Evolutionary conservation across 495 filamentous ascomycete species (phyloP), one percentile per base, ranked within the genome.

Genomic region (Cercophora sp.): DNA sequence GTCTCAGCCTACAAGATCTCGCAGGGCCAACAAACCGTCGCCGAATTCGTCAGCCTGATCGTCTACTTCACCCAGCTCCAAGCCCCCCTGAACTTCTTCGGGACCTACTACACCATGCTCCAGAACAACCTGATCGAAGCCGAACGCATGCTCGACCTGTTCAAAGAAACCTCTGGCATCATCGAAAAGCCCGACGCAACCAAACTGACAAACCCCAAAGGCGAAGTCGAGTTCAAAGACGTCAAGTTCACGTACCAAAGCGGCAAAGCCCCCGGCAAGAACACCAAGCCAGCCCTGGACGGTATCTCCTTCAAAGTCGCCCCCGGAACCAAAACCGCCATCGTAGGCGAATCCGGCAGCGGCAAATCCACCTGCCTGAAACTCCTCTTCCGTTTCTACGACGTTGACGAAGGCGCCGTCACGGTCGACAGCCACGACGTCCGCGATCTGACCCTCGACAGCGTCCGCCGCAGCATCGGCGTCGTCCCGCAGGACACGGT

Each of bases 401-500:
- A 95, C 63, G 70, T 83, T 15, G 70, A 80, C 43, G 79, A 77
- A 32, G 92, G 92, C 11, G 80, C 72, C 53, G 91, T 97, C 48
- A 77, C 80, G 48, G 71, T 97, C 40, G 92, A 97, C 65, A 86
- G 84, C 1, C 81, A 85, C 42, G 85, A 96, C 66, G 81, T 96
- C 13, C 77, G 84, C 51, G 82, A 87, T 58, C 70, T 93, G 54
- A 91, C 85, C 10, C 91, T 96, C 59, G 88, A 96, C 68, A 91
- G 88, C 18, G 68, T 96, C 26, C 83, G 91, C 36, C 75, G 76
- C 41, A 83, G 87, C 59, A 92, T 96, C 62, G 91, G 92, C 32
- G 91, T 96, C 47, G 93, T 97, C 27, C 92, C 93, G 4, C 92
- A 97, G 67, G 91, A 96, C 62, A 95, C 89, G 1, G 81, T 94